Conservation (phyloP, 805 yeast species). For the Myxozyma nipponensis region DNA sequence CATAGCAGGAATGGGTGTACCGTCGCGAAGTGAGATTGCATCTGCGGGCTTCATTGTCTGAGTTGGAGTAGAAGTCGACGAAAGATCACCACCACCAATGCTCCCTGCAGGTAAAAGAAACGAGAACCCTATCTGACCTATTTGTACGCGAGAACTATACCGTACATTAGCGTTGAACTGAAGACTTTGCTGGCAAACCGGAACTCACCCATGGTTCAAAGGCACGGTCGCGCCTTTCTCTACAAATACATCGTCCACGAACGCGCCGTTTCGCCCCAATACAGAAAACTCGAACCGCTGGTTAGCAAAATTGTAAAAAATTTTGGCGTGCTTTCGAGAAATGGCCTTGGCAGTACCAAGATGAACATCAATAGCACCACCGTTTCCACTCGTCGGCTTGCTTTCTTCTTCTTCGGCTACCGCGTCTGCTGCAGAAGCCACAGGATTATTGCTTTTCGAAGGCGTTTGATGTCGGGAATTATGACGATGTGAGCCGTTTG, state of each 20-base stretch:
- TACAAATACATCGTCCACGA: conserved; percentile 85
- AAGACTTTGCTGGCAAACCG: neutral
- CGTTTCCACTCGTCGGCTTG: conserved; percentile 37
- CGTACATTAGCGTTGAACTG: neutral
- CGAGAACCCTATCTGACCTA: conserved; percentile 85
- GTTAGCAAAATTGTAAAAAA: conserved; percentile 93
- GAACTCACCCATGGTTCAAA: conserved; percentile 62
- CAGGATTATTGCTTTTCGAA: neutral
- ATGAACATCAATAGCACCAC: conserved; percentile 76
- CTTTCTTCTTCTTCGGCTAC: conserved; percentile 1
- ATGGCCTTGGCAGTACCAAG: conserved; percentile 89
- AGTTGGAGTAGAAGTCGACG: conserved; percentile 7
- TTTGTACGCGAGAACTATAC: conserved; percentile 58
- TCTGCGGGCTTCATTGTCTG: conserved; percentile 27
- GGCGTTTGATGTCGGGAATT: conserved; percentile 25
- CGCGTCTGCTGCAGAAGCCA: no score
- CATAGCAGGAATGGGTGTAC: conserved; percentile 10
- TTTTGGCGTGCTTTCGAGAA: conserved; percentile 90
- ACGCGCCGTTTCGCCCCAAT: conserved; percentile 93
- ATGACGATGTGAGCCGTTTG: conserved; percentile 30
- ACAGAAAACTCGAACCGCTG: conserved; percentile 90
- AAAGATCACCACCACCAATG: conserved; percentile 11
- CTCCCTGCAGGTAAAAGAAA: conserved; percentile 65
- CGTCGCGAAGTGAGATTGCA: conserved; percentile 25
- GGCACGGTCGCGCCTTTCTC: conserved; percentile 92